phyloP scores from a whole-genome alignment of 176 grass and related monocot species.

The Oryza brachyantha region DNA sequence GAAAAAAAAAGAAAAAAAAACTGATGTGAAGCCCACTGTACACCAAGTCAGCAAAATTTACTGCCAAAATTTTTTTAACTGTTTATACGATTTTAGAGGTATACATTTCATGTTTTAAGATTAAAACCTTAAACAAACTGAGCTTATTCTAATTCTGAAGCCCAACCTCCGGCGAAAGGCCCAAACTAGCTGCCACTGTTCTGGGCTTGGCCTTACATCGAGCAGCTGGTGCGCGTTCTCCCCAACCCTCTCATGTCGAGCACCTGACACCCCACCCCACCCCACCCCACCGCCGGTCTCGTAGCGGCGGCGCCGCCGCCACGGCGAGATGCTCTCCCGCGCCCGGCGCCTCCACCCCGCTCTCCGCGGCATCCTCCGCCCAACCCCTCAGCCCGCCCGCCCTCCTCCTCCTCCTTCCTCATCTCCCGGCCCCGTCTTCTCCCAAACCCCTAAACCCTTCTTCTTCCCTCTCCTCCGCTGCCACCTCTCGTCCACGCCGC shows the following conservation, averaged over 20 bases:
- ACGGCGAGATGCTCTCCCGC: constrained; percentile 42
- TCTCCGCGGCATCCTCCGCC: background rate
- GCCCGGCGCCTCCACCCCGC: constrained; percentile 15
- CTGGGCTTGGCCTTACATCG: background rate
- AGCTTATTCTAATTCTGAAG: too few species aligned
- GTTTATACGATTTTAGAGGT: too few species aligned
- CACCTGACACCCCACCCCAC: constrained; percentile 17
- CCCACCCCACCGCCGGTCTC: constrained; percentile 22
- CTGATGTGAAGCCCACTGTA: too few species aligned
- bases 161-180: too few species aligned
- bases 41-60: too few species aligned
- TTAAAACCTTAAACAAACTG: too few species aligned
- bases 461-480: constrained; percentile 14
- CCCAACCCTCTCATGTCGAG: background rate
- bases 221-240: constrained; percentile 11
- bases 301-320: constrained; percentile 13
- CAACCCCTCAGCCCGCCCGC: background rate
- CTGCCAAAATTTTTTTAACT: too few species aligned
- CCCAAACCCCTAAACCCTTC: constrained; percentile 26
- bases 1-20: too few species aligned
- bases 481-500: constrained; percentile 23
- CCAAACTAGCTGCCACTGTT: too few species aligned
- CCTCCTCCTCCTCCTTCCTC: background rate
- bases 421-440: background rate
- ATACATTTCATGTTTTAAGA: too few species aligned